A percentile compares a stretch with the other conserved stretches of the same genome.
These are phyloP conservation scores for Nepenthes alata DNA, from an alignment of 179 eudicot genomes.

Conservation along the genomic window DNA sequence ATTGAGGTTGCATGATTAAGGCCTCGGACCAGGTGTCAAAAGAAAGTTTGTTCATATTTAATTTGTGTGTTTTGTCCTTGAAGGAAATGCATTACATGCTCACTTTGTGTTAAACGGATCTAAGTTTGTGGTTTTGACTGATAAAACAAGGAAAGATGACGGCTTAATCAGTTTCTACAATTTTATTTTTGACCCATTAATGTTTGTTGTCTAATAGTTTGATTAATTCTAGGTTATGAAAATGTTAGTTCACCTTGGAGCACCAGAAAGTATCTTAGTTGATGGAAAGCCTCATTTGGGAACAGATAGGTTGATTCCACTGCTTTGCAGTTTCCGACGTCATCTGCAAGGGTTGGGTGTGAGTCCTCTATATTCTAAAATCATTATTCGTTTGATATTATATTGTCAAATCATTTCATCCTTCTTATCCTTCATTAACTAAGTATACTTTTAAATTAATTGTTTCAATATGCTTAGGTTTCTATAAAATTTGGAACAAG, in stretches of 20 bases:
- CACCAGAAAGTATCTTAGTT: conserved; percentile 73
- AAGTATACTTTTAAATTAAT: conserved; percentile 3
- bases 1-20: too few species aligned
- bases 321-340: conserved; percentile 68
- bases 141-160: too few species aligned
- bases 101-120: too few species aligned
- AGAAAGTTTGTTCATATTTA: too few species aligned
- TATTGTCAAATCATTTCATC: not conserved
- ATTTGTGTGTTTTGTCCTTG: too few species aligned
- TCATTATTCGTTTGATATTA: not conserved
- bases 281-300: conserved; percentile 98
- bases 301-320: conserved; percentile 86
- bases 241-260: conserved; percentile 87
- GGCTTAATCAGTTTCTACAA: too few species aligned
- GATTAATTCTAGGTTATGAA: conserved; percentile 52
- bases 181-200: not conserved
- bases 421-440: conserved; percentile 3
- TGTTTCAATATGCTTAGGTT: conserved; percentile 34
- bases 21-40: too few species aligned
- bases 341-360: conserved; percentile 77
- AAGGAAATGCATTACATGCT: too few species aligned
- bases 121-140: too few species aligned
- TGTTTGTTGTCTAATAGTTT: conserved; percentile 2
- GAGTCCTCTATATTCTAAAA: conserved; percentile 12
- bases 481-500: conserved; percentile 75